A percentile compares a stretch with the other conserved stretches of the same genome.
Evolutionary conservation across 345 rosid genomes (phyloP).

Genomic region (Populus alba): DNA sequence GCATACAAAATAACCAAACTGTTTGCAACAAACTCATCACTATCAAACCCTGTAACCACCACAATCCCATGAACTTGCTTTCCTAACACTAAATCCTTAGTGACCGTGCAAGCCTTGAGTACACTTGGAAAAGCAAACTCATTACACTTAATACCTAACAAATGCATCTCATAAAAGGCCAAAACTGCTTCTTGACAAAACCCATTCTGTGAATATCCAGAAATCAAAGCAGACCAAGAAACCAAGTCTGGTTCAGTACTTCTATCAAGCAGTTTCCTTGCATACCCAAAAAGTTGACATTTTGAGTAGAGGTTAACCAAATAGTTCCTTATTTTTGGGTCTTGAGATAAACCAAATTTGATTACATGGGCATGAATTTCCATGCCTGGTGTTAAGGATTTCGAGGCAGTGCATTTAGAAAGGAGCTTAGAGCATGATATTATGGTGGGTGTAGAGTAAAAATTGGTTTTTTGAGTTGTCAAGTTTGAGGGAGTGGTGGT

Average conservation of each 20-base stretch:
- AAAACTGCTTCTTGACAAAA: constrained; percentile 38
- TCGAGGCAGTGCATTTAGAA: constrained; percentile 40
- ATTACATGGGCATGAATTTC: constrained; percentile 45
- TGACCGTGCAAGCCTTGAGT: constrained; percentile 51
- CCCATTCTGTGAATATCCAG: constrained; percentile 55
- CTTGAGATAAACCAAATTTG: constrained; percentile 27
- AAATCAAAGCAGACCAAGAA: constrained; percentile 67
- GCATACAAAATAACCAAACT: constrained; percentile 59
- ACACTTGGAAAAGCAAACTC: constrained; percentile 59
- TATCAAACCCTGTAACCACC: constrained; percentile 49
- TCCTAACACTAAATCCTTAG: constrained; percentile 43
- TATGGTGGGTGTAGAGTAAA: constrained; percentile 4
- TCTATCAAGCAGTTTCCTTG: constrained; percentile 50
- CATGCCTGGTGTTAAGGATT: constrained; percentile 34
- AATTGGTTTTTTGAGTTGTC: not conserved
- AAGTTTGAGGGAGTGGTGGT: not conserved
- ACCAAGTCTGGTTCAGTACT: constrained; percentile 54
- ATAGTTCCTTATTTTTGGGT: constrained; percentile 32
- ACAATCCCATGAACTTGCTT: constrained; percentile 56
- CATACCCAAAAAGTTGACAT: constrained; percentile 38
- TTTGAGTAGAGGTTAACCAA: constrained; percentile 38
- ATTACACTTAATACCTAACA: constrained; percentile 49
- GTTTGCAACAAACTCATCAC: constrained; percentile 56
- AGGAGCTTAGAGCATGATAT: constrained; percentile 35
- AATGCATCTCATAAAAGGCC: constrained; percentile 42